Evolutionary conservation across 257 asterid species (phyloP), one percentile per base, ranked within the genome.

Genomic region (Pogostemon cablin): DNA sequence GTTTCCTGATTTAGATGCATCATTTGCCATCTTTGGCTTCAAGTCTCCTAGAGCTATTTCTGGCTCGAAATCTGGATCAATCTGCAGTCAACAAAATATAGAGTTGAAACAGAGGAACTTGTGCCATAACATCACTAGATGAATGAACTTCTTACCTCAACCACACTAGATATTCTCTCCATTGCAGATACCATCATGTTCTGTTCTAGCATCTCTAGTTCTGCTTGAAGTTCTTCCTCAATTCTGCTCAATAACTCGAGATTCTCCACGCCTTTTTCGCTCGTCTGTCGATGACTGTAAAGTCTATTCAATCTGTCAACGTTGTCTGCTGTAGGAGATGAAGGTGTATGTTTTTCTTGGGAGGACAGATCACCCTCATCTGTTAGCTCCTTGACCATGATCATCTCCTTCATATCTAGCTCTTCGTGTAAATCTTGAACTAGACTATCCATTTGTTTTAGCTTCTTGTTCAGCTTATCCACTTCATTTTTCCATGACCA

Each of bases 201-300:
- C 12, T 73, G 68, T 71, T 86, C 96, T 59, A 91, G 81, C 78
- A 87, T 84, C 83, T 81, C 96, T 54, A 91, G 84, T 78, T 91
- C 97, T 61, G 87, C 90, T 74, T 87, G 85, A 74, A 91, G 96
- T 72, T 91, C 95, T 20, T 89, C 91, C 77, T 89, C 97, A 32
- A 91, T 89, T 82, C 77, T 73, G 83, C 84, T 86, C 85, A 73
- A 81, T 41, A 75, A 44, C 64, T 77, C 79, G 2, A 65, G 75
- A 55, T 79, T 78, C 77, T 81, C 89, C 2, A 58, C 65, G 20
- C 53, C 65, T 6, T 35, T 71, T 42, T 79, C 72, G 32, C 46
- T 55, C 55, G 56, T 72, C 50, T 49, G 72, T 20, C 39, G 34
- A 69, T 60, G 34, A 69, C 60, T 11, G 40, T 49, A 75, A 34